Base-by-base conservation (phyloP, 345 rosid species). In the Draba incana region DNA sequence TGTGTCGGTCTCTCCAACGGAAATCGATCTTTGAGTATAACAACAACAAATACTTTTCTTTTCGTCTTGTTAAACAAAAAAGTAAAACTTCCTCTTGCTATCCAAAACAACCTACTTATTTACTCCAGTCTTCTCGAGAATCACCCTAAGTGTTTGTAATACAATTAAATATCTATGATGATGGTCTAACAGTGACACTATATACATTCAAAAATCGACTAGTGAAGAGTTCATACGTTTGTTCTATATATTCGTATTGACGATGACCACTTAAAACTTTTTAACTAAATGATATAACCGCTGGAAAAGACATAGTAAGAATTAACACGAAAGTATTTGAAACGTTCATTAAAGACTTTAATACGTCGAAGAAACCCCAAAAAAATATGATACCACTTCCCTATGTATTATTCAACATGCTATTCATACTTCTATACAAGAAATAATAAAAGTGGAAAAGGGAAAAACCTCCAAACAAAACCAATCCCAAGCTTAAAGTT, bases 401-500 rank as follows among this genome's bases (percentile, higher is more conserved):
- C 11, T 56, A 10, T 6, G 12, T 31, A 57, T 30, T 20, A 38
- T 16, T 11, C 45, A 11, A 28, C 31, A 28, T 28, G 31, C 31
- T 3, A 28, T 28, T 28, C 31, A 28, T 28, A 28, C 31, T 28
- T 28, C 4, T 28, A 28, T 28, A 28, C 31, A 28, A 28, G 31
- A 16, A 48, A 16, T 8, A 31, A 56, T 5, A 59, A 9, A 66
- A 1, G 0, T 16, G 2, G 13, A 8, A 14, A 27, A 28, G 8
- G 15, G 1, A 45, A 20, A 15, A 0, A 60, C 3, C 47, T 28
- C 31, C 31, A 63, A 37, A n/a, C 1, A 53, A 57, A 25, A 35
- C 1, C 7, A 64, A 51, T 30, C 70, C 58, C 74, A 75, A 54
- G 74, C 74, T 54, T 25, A 68, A 75, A 62, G 78, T 68, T 30